Base-by-base conservation (phyloP, 345 rosid genomes). In the Eutrema japonicum region DNA sequence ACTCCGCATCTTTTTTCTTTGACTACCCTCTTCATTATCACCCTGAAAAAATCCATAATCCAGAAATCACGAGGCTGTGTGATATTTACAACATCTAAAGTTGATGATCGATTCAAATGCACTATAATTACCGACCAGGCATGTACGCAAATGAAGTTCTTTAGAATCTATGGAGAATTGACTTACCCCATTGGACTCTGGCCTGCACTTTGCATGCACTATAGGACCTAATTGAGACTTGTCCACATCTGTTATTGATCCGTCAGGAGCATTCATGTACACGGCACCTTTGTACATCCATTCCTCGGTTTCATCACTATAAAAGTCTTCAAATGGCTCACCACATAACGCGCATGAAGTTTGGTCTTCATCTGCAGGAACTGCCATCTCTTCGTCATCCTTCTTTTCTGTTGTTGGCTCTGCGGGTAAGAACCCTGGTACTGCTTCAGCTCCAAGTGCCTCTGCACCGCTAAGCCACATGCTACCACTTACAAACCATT, bases 381-480 rank as follows among this genome's bases (percentile, higher is more conserved):
- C 99, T 73, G 96, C 88, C 87, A 96, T 73, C 79, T 92, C 98
- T 77, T 92, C 93, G 37, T 88, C 98, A 67, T 86, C 89, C 74
- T 92, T 92, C 83, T 85, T 88, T 79, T 92, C 99, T 50, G 82
- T 82, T 26, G 77, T 64, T 45, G 81, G 80, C 78, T 92, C 97
- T 27, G 76, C 58, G 10, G 95, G 90, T 74, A 92, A 82, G 80
- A 96, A 96, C 16, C 98, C 98, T 58, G 98, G 98, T 68, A 85
- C 95, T 73, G 96, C 85, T 47, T 89, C 99, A 75, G 86, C 79
- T 74, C 98, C 98, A 83, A 96, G 77, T 75, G 98, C 95, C 82
- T 96, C 98, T 0, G 98, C 98, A 52, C 99, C 97, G 79, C 96
- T 89, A 68, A 96, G 99, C 98, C 98, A 96, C 98, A 96, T 92